Evolutionary conservation across 805 yeast genomes (phyloP), one percentile per base, ranked within the genome.

Genomic region (Wickerhamiella kurtzmanii): DNA sequence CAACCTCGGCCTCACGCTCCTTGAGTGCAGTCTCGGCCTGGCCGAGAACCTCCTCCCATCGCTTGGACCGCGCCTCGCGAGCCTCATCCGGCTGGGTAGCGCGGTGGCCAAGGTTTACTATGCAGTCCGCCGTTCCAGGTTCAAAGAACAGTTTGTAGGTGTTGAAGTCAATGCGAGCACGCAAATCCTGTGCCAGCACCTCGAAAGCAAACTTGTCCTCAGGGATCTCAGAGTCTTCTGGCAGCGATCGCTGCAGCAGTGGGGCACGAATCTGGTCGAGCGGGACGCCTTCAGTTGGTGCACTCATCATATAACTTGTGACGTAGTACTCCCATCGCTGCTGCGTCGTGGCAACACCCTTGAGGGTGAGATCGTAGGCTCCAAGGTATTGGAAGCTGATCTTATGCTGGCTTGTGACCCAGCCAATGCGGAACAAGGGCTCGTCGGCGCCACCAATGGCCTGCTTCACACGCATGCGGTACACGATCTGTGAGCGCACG

Each of bases 211-310:
- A 56, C n/a, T 38, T 37, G 20, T 37, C 41, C 5, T 21, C 25
- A 20, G n/a, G n/a, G 20, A 19, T 18, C 37, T 53, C 52, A 28
- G 49, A 56, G 3, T 52, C 55, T 38, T 56, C 62, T 35, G 57
- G 56, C 37, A 67, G 47, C 37, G 64, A 55, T 21, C 72, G 61
- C 55, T 77, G 80, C 53, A 84, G 67, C 64, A 89, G 82, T 21
- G 97, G 97, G 63, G 85, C 70, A 52, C 75, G 74, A 47, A 92
- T 74, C 54, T 77, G 78, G 39, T 82, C 78, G 17, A 84, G 76
- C 16, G 86, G 79, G 16, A 92, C 82, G 25, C 97, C 97, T 64
- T 92, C 99, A 2, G 99, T 92, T 36, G 98, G 97, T 58, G 86
- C 94, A 2, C 95, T 82, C 83, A 92, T 82, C 39, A 88, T 76